Base-by-base conservation (phyloP, 2,329 filamentous ascomycete genomes). In the Fonsecaea pedrosoi region DNA sequence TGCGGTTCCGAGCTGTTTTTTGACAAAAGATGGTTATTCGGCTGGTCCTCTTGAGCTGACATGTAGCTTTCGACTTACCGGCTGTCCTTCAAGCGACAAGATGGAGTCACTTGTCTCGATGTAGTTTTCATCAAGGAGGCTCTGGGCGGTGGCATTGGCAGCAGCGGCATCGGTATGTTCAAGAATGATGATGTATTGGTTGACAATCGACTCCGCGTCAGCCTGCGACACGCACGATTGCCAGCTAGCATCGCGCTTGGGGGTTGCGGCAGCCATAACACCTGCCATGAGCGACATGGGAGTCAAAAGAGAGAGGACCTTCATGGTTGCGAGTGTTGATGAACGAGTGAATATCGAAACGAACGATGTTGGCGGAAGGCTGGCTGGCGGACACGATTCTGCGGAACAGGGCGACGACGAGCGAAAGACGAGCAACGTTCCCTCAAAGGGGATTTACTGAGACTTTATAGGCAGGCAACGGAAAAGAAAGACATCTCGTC, bases 61-160 rank as follows among this genome's bases (percentile, higher is more conserved):
- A 21, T 34, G 8, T 12, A 7, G 15, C 21, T 9, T 10, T 55
- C 25, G 25, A 55, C 66, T 59, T 65, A 71, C 68, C 30, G 70
- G 68, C 56, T 60, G 66, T 13, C 70, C 66, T 35, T 71, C 66
- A 10, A 71, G 62, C 42, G 70, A 70, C 45, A 71, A 48, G 60
- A 70, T 70, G 18, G 68, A 69, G 62, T 71, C 70, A 34, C 68
- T 70, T n/a, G 67, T 69, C 58, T 71, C 69, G 30, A 57, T 63
- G 48, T 69, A 70, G 50, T 66, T 62, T 7, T 64, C 57, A 18
- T 68, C 65, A 50, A 71, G 68, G 37, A 71, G 62, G 18, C 68
- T 62, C 35, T 70, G 68, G 5, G 68, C 70, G 13, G 70, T 71
- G 12, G 68, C 68, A 59, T 71, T 71, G 63, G 70, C 70, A 9